Evolutionary conservation across 106 monocot species (phyloP).

Genomic region (Vanilla planifolia): DNA sequence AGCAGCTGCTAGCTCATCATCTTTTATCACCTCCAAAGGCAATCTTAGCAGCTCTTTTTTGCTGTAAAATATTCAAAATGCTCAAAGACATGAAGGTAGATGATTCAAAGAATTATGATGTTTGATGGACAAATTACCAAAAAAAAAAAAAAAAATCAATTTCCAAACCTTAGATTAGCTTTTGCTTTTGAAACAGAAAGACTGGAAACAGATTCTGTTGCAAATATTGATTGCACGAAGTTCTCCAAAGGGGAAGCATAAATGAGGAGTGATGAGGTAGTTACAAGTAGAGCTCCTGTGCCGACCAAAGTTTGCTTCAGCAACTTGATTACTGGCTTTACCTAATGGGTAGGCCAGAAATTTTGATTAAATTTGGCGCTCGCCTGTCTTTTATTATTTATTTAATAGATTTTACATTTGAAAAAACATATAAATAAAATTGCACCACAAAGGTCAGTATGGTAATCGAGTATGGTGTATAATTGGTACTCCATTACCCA

Average conservation of each 20-base stretch:
- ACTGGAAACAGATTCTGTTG: conserved; percentile 12
- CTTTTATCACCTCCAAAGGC: conserved; percentile 40
- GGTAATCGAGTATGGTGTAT: no score
- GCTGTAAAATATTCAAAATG: conserved; percentile 15
- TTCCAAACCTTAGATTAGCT: conserved; percentile 26
- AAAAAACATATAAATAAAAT: no score
- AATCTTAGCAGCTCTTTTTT: conserved; percentile 46
- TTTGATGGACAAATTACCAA: no score
- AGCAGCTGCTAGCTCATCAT: conserved; percentile 54
- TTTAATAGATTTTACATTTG: no score
- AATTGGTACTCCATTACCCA: no score
- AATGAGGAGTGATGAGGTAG: conserved; percentile 34
- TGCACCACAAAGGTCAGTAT: no score
- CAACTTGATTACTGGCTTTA: conserved; percentile 61
- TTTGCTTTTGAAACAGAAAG: conserved; percentile 25
- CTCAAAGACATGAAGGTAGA: background rate
- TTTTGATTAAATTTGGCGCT: no score
- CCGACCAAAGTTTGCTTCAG: conserved; percentile 53
- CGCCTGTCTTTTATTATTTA: no score
- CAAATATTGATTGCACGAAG: conserved; percentile 27
- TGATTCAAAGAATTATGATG: background rate
- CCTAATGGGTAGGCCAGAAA: conserved; percentile 6
- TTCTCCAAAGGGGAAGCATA: conserved; percentile 48
- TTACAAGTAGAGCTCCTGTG: conserved; percentile 45
- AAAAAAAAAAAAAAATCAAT: background rate